Evolutionary conservation across 768 basidiomycete genomes (phyloP).

Genomic region (Lactifluus volemus): DNA sequence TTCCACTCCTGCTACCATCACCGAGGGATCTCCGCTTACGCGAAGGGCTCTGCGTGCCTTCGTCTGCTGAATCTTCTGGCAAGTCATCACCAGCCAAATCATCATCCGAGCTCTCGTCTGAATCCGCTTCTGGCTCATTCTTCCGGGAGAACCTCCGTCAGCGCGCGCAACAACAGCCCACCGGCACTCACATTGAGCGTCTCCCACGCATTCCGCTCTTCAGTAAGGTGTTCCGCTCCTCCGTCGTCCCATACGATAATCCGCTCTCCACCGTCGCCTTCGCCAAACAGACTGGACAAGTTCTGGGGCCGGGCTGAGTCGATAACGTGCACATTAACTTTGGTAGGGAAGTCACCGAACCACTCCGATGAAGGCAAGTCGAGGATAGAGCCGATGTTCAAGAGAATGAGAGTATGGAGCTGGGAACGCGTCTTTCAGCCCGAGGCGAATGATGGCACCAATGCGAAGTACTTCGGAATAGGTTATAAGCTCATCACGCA

Average conservation of each 20-base stretch:
- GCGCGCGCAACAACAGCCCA: neutral
- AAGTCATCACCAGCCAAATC: conserved; percentile 33
- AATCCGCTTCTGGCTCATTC: conserved; percentile 74
- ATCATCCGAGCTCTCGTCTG: conserved; percentile 49
- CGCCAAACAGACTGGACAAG: conserved; percentile 75
- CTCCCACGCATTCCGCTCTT: conserved; percentile 79
- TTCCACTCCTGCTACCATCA: conserved; percentile 8
- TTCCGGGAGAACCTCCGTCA: conserved; percentile 23
- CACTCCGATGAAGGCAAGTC: conserved; percentile 68
- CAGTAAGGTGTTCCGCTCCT: conserved; percentile 55
- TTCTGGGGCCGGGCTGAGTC: conserved; percentile 91
- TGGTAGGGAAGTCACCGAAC: conserved; percentile 63
- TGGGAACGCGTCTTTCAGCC: conserved; percentile 25
- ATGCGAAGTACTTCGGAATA: conserved; percentile 52
- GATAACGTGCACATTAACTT: conserved; percentile 80
- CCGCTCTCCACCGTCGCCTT: conserved; percentile 54
- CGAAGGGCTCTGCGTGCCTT: conserved; percentile 32
- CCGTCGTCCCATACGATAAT: conserved; percentile 94
- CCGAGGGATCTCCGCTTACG: conserved; percentile 44
- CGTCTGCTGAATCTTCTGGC: conserved; percentile 36
- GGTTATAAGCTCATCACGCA: conserved; percentile 55
- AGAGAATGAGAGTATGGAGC: conserved; percentile 83
- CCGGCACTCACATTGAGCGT: conserved; percentile 54
- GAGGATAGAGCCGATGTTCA: conserved; percentile 87
- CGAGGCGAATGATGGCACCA: neutral